A percentile compares a stretch with the other conserved stretches of the same genome.
Conservation (phyloP, 345 rosid species). For the Erodium maritimum region DNA sequence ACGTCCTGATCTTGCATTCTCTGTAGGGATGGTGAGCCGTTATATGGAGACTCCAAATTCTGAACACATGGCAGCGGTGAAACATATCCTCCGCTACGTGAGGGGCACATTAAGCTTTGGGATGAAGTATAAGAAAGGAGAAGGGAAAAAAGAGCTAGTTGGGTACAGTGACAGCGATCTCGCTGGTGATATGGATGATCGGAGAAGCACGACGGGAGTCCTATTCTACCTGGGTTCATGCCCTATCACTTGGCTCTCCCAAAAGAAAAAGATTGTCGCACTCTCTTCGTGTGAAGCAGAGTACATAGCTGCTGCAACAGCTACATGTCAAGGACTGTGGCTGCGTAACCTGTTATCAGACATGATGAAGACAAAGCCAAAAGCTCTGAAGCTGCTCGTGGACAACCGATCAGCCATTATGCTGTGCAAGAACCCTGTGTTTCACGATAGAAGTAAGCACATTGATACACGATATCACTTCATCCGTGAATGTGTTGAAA, state of each 20-base stretch:
- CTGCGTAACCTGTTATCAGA: neutral
- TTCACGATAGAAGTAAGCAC: neutral
- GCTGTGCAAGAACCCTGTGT: neutral
- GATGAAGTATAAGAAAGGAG: neutral
- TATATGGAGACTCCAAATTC: neutral
- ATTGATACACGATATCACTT: neutral
- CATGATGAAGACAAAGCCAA: neutral
- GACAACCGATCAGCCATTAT: neutral
- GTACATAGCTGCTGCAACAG: neutral
- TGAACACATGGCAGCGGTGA: conserved; percentile 1
- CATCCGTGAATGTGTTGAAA: neutral
- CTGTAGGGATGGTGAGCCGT: conserved; percentile 1
- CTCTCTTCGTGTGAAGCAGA: conserved; percentile 4
- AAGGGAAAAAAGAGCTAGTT: neutral
- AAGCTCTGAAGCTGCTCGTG: neutral
- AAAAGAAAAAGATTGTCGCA: neutral
- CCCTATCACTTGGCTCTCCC: neutral
- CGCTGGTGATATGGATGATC: neutral
- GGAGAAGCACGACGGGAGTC: neutral
- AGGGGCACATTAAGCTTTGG: neutral
- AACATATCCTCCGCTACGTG: neutral
- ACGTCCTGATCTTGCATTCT: neutral
- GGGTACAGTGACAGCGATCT: neutral
- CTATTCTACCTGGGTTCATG: neutral
- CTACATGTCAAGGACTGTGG: neutral